Conservation (phyloP, 169 alveolate genomes). For the Ichthyophthirius multifiliis region DNA sequence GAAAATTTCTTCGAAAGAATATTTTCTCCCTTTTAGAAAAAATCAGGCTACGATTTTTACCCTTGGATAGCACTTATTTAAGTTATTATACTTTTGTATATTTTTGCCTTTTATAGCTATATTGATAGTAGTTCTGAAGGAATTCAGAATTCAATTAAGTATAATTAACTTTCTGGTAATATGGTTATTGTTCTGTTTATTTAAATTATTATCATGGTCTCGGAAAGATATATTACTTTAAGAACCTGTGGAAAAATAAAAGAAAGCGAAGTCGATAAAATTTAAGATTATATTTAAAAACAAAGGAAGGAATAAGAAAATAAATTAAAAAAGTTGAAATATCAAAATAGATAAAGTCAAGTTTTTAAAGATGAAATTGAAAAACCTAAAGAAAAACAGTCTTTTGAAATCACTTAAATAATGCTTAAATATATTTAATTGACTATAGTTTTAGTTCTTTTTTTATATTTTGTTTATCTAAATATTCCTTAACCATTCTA, state of each 20-base stretch:
- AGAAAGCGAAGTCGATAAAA: constrained; percentile 5
- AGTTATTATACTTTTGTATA: constrained; percentile 33
- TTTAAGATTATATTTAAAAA: not conserved
- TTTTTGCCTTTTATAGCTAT: constrained; percentile 18
- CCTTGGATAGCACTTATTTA: constrained; percentile 17
- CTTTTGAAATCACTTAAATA: not conserved
- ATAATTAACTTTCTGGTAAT: constrained; percentile 12
- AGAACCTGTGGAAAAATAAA: not conserved
- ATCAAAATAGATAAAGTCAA: not conserved
- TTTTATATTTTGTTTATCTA: not conserved
- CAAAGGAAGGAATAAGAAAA: not conserved
- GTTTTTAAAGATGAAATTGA: not conserved
- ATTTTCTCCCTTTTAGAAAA: not conserved
- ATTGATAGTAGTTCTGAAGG: constrained; percentile 11
- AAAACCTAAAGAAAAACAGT: not conserved
- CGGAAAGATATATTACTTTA: constrained; percentile 31
- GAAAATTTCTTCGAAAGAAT: not conserved
- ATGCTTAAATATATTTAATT: not conserved
- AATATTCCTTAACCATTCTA: not conserved
- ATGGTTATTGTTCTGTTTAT: constrained; percentile 20
- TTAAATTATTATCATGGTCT: constrained; percentile 19
- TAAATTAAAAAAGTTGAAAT: not conserved
- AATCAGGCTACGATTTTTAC: constrained; percentile 46
- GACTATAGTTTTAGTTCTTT: not conserved
- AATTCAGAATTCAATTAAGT: constrained; percentile 1